phyloP scores from a whole-genome alignment of 2,329 filamentous ascomycete genomes.

The Claviceps pazoutovae region DNA sequence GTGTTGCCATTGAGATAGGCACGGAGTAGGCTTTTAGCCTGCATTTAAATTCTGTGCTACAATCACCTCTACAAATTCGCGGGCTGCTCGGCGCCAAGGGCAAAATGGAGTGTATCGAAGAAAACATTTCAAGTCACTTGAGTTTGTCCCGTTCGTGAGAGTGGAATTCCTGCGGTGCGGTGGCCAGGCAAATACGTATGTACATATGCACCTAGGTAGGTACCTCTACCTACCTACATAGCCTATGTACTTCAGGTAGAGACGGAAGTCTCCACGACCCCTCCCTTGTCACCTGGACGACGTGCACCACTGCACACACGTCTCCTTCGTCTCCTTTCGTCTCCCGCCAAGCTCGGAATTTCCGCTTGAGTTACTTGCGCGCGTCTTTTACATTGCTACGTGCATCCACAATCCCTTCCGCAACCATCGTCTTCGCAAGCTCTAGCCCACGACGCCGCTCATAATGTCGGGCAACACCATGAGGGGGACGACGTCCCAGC shows the following conservation, averaged over 20 bases:
- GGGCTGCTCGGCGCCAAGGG: not conserved
- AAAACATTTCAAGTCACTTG: not conserved
- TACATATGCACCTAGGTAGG: not conserved
- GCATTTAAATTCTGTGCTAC: not conserved
- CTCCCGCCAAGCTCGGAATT: not conserved
- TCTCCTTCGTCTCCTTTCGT: not conserved
- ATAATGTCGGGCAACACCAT: conserved; percentile 48
- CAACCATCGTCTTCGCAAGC: not conserved
- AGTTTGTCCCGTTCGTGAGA: not conserved
- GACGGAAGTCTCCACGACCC: not conserved
- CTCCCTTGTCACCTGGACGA: conserved; percentile 8
- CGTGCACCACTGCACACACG: conserved; percentile 2
- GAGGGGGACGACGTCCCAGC: conserved; percentile 51
- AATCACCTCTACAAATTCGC: too few species aligned
- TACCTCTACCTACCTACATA: not conserved
- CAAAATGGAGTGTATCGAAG: not conserved
- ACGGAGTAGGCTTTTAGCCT: too few species aligned
- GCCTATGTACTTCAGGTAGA: not conserved
- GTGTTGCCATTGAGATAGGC: too few species aligned
- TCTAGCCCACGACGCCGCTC: conserved; percentile 3
- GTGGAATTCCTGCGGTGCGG: not conserved
- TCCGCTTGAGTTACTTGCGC: not conserved
- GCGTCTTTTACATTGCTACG: not conserved
- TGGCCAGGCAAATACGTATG: not conserved
- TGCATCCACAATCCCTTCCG: not conserved